phyloP scores from a whole-genome alignment of 1,139 yeast genomes.

The Pichia sp. region DNA sequence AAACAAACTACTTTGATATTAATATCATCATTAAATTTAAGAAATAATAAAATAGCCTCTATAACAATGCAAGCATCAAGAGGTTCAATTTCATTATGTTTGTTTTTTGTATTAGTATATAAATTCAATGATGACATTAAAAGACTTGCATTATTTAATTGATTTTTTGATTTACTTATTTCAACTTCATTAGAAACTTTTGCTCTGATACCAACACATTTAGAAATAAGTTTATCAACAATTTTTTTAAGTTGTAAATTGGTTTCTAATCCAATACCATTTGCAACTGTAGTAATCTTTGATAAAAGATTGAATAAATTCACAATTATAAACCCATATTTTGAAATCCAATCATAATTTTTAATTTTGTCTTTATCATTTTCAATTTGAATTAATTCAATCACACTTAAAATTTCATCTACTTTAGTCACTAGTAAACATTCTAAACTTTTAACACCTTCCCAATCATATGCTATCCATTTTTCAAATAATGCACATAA shows the following conservation, averaged over 20 bases:
- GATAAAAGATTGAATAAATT: neutral
- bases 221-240: slow-evolving; percentile 1
- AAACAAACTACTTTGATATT: slow-evolving; percentile 3
- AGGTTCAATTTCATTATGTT: neutral
- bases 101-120: neutral
- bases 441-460: slow-evolving; percentile 7
- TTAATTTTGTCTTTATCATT: neutral
- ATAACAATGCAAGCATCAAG: neutral
- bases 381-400: slow-evolving; percentile 2
- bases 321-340: slow-evolving; percentile 7
- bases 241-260: neutral
- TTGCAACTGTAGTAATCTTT: slow-evolving; percentile 3
- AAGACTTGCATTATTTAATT: slow-evolving; percentile 3
- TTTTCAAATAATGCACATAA: slow-evolving; percentile 2
- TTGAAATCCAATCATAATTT: slow-evolving; percentile 6
- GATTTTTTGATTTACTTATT: neutral
- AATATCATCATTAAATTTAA: slow-evolving; percentile 4
- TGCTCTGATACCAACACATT: slow-evolving; percentile 3
- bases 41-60: neutral
- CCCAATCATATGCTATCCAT: slow-evolving; percentile 11
- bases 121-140: slow-evolving; percentile 3
- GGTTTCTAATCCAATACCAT: neutral
- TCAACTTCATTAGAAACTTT: neutral
- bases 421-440: slow-evolving; percentile 6
- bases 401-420: slow-evolving; percentile 1